Base-by-base conservation (phyloP, 176 grass and related monocot species). In the Thinopyrum elongatum region DNA sequence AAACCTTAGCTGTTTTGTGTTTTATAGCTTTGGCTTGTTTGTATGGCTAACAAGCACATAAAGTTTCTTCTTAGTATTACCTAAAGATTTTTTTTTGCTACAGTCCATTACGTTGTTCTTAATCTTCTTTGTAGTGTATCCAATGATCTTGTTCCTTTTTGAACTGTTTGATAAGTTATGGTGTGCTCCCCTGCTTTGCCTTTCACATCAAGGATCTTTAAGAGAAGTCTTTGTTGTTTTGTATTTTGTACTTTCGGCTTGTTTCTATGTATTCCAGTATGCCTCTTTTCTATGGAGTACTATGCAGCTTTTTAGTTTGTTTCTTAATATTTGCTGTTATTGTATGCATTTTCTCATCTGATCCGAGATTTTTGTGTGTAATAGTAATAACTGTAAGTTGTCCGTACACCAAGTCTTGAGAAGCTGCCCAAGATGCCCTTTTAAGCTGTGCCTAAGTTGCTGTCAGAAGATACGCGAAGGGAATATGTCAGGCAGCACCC, bases 361-460 rank as follows among this genome's bases (percentile, higher is more conserved):
- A 65, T 23, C 22, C 25, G 13, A 33, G 16, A 44, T 72, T 17
- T 73, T 65, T 76, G 3, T 57, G 65, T 86, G 41, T 81, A 83
- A 85, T 90, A 99, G 97, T 76, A 97, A 97, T 87, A 89, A 85
- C 68, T 99, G 97, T 76, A 91, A 90, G 89, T 72, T 68, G 16
- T 78, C 85, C 22, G 79, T 83, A 34, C 23, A 79, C 17, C 73
- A 92, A 90, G 87, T 97, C 79, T 78, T 86, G 30, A 89, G 92
- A 85, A 93, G 89, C 92, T 99, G 97, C 69, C 88, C 90, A 49
- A 85, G 83, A 31, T 99, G 97, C 83, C 86, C 94, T 14, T 94
- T 87, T 63, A 94, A 94, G 83, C 73, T 99, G 27, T 98, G 95
- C 88, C 73, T 98, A 89, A 90, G 83, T 76, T 98, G 95, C 86